Conservation (phyloP, 148 eudicot genomes). For the Nepenthes mirabilis region DNA sequence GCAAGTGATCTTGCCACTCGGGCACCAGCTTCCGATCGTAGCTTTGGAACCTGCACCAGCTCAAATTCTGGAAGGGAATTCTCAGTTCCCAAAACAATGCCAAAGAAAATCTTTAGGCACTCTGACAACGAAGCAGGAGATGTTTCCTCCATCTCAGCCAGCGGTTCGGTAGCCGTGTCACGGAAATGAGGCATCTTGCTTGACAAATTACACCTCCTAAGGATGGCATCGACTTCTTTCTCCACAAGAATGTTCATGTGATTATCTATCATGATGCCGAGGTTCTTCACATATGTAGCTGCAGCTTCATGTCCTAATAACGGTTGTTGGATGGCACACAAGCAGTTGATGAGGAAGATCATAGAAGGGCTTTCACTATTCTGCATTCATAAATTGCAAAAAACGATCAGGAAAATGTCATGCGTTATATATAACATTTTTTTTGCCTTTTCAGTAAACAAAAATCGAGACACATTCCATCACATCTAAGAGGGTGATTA, state of each 20-base stretch:
- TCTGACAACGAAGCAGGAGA: constrained; percentile 64
- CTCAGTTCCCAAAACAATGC: constrained; percentile 74
- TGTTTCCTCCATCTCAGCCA: constrained; percentile 77
- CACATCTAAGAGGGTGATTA: too few relatives aligned
- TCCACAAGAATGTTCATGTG: constrained; percentile 57
- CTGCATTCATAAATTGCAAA: constrained; percentile 21
- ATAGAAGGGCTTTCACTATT: constrained; percentile 70
- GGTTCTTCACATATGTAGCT: constrained; percentile 61
- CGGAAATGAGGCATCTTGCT: constrained; percentile 72
- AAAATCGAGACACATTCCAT: too few relatives aligned
- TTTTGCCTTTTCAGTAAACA: too few relatives aligned
- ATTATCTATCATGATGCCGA: constrained; percentile 50
- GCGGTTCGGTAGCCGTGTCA: constrained; percentile 22
- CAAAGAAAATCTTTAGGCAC: constrained; percentile 74
- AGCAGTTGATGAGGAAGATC: constrained; percentile 90
- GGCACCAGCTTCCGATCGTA: constrained; percentile 69
- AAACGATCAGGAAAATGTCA: background rate
- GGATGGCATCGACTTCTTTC: constrained; percentile 70
- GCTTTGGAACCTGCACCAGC: constrained; percentile 81
- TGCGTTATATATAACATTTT: too few relatives aligned
- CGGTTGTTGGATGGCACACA: constrained; percentile 88
- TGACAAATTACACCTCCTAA: constrained; percentile 58
- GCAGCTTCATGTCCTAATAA: constrained; percentile 66
- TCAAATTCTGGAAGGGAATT: constrained; percentile 84
- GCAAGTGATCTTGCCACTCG: constrained; percentile 62